A percentile compares a stretch with the other conserved stretches of the same genome.
Evolutionary conservation across 805 yeast species (phyloP).

Genomic region (Lachancea quebecensis): DNA sequence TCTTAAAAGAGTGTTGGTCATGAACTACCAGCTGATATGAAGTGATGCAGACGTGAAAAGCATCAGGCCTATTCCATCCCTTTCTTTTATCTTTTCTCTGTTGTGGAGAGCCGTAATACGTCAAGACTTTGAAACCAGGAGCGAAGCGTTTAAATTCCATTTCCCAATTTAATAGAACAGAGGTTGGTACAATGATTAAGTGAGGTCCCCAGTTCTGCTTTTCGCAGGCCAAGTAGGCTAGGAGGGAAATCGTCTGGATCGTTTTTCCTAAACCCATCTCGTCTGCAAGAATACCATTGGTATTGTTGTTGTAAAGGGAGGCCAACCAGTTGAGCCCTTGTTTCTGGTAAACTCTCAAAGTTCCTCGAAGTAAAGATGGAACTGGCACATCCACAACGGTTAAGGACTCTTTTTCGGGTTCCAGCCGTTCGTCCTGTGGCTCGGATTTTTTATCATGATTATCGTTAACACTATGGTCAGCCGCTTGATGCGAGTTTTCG

Average conservation of each 20-base stretch:
- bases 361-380: constrained; percentile 74
- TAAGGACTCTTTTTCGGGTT: constrained; percentile 15
- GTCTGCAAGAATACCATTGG: constrained; percentile 96
- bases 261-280: constrained; percentile 99
- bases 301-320: constrained; percentile 80
- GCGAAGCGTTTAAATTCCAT: constrained; percentile 98
- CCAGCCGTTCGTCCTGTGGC: neutral
- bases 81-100: constrained; percentile 92
- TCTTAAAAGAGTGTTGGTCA: constrained; percentile 87
- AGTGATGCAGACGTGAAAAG: constrained; percentile 95
- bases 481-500: constrained; percentile 2
- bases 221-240: constrained; percentile 86
- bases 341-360: constrained; percentile 82
- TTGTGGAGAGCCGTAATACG: constrained; percentile 95
- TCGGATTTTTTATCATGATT: neutral
- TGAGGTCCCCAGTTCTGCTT: constrained; percentile 98
- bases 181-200: constrained; percentile 92
- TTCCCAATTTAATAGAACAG: constrained; percentile 97
- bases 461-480: neutral
- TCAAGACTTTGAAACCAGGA: constrained; percentile 92
- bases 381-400: constrained; percentile 65
- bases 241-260: constrained; percentile 84
- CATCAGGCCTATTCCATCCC: constrained; percentile 96
- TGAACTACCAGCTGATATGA: constrained; percentile 97
- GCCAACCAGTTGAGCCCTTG: constrained; percentile 98